Evolutionary conservation across 345 rosid genomes (phyloP).

Genomic region (Noccaea caerulescens): DNA sequence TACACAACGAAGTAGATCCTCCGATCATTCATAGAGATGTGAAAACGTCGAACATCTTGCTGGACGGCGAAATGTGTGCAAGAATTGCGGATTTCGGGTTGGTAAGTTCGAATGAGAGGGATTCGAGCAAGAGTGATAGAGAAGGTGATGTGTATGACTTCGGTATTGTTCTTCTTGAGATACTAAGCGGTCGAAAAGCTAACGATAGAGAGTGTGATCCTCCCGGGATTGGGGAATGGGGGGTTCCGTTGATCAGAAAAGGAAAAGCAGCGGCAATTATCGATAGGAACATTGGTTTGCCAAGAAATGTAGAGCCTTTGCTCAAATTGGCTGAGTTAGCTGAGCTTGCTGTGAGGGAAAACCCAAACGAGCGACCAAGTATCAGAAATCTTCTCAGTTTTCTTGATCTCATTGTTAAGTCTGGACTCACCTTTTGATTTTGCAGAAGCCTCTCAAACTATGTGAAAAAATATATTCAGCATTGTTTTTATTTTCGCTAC

Average conservation of each 20-base stretch:
- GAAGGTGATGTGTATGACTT: slow-evolving; percentile 72
- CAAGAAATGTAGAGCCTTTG: slow-evolving; percentile 83
- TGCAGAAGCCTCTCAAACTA: slow-evolving; percentile 6
- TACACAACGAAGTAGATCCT: slow-evolving; percentile 73
- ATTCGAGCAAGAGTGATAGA: slow-evolving; percentile 52
- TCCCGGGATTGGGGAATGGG: slow-evolving; percentile 76
- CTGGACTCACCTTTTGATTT: slow-evolving; percentile 58
- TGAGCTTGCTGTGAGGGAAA: slow-evolving; percentile 67
- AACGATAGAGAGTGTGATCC: slow-evolving; percentile 67
- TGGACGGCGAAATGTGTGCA: slow-evolving; percentile 84
- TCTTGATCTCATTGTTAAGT: slow-evolving; percentile 72
- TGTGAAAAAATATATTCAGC: slow-evolving; percentile 28
- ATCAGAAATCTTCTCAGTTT: slow-evolving; percentile 59
- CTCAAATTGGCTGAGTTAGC: slow-evolving; percentile 82
- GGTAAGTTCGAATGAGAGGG: slow-evolving; percentile 60
- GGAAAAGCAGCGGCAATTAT: slow-evolving; percentile 79
- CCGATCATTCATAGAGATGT: slow-evolving; percentile 74
- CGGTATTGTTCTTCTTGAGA: slow-evolving; percentile 78
- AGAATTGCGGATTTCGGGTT: slow-evolving; percentile 84
- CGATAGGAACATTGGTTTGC: slow-evolving; percentile 65
- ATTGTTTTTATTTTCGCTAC: slow-evolving; percentile 14
- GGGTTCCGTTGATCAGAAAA: slow-evolving; percentile 62
- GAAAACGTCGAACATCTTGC: slow-evolving; percentile 74
- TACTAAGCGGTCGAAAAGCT: slow-evolving; percentile 82
- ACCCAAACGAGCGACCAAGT: slow-evolving; percentile 62